Evolutionary conservation across 164 flowering plant genomes (phyloP).

Genomic region (Saururus chinensis): DNA sequence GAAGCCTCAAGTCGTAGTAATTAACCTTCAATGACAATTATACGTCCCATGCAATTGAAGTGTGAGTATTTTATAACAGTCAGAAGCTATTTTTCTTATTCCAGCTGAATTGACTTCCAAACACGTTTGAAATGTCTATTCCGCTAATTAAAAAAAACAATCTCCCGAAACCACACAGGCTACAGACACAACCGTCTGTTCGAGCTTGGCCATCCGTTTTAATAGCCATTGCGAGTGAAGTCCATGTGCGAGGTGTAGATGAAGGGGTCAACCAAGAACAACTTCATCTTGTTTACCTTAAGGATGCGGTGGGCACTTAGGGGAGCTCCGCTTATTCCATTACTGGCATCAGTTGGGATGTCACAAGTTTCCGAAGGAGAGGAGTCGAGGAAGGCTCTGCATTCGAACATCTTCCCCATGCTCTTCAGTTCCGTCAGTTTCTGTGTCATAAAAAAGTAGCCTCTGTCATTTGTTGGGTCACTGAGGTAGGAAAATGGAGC

Average conservation of each 20-base stretch:
- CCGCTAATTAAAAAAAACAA: no score
- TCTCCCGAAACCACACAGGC: no score
- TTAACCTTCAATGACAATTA: no score
- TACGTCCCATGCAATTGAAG: no score
- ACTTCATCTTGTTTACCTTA: slow-evolving; percentile 15
- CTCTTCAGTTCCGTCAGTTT: slow-evolving; percentile 13
- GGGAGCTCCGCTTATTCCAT: slow-evolving; percentile 24
- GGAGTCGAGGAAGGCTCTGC: slow-evolving; percentile 34
- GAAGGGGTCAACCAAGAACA: slow-evolving; percentile 34
- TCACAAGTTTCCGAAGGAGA: slow-evolving; percentile 25
- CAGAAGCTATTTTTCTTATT: no score
- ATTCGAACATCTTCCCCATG: slow-evolving; percentile 16
- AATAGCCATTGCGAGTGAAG: no score
- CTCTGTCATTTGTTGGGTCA: slow-evolving; percentile 22
- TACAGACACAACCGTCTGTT: no score
- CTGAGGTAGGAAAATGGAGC: slow-evolving; percentile 25
- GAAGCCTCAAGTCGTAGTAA: no score
- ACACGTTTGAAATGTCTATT: no score
- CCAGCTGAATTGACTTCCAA: no score
- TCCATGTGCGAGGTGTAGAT: slow-evolving; percentile 20
- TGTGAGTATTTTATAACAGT: no score
- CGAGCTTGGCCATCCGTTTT: no score
- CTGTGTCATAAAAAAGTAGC: slow-evolving; percentile 27
- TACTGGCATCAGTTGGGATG: slow-evolving; percentile 21
- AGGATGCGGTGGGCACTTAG: slow-evolving; percentile 17